phyloP scores from a whole-genome alignment of 768 basidiomycete genomes.

The Xanthoconium purpureum region DNA sequence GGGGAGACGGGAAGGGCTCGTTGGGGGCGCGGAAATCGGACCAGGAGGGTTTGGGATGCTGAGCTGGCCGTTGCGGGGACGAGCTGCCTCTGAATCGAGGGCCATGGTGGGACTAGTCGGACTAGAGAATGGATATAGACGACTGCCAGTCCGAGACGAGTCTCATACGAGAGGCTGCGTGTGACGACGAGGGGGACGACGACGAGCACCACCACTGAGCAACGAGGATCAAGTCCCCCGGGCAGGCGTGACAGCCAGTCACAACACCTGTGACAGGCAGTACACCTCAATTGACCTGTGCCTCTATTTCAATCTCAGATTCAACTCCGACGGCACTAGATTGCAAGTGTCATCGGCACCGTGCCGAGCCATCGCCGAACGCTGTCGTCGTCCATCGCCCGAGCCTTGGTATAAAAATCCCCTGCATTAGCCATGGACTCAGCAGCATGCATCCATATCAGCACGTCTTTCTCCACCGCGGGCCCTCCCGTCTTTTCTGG shows the following conservation, averaged over 20 bases:
- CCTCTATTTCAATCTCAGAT: neutral
- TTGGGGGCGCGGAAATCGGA: constrained; percentile 37
- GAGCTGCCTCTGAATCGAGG: constrained; percentile 29
- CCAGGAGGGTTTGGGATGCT: constrained; percentile 1
- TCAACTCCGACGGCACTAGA: constrained; percentile 17
- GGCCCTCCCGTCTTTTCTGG: constrained; percentile 66
- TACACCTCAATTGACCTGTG: constrained; percentile 10
- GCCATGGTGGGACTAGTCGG: constrained; percentile 16
- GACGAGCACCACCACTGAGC: neutral
- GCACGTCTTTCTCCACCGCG: constrained; percentile 26
- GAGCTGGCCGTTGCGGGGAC: constrained; percentile 27
- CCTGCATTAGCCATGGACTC: neutral
- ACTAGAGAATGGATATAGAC: neutral
- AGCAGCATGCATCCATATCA: constrained; percentile 23
- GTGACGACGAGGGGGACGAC: neutral
- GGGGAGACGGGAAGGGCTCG: constrained; percentile 37
- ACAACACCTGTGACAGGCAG: constrained; percentile 12
- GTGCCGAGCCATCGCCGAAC: constrained; percentile 20
- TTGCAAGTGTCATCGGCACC: constrained; percentile 14
- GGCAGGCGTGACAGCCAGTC: constrained; percentile 23
- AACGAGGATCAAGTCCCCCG: constrained; percentile 20
- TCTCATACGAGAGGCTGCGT: neutral
- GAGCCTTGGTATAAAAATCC: constrained; percentile 13
- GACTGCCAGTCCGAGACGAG: neutral
- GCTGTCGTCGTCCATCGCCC: constrained; percentile 17